Conservation (phyloP, 768 basidiomycete species). For the Amanita molliuscula region DNA sequence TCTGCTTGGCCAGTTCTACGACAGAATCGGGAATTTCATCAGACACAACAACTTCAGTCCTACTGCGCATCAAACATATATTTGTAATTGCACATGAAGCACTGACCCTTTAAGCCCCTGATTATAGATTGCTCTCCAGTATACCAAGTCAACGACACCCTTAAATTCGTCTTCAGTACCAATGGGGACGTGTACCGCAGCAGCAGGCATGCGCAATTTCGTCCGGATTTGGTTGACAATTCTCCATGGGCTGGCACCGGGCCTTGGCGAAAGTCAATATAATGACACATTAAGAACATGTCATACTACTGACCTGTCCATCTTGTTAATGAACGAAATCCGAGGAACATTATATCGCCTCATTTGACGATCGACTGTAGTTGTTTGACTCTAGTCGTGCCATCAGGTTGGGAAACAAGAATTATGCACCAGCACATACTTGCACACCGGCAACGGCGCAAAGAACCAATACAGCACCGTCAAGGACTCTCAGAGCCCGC, state of each 20-base stretch:
- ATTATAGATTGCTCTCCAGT: slow-evolving; percentile 93
- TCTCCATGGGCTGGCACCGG: slow-evolving; percentile 95
- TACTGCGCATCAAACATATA: slow-evolving; percentile 14
- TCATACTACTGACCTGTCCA: slow-evolving; percentile 64
- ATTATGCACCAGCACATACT: slow-evolving; percentile 23
- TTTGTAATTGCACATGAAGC: not conserved
- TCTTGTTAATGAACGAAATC: slow-evolving; percentile 96
- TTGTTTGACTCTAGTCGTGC: slow-evolving; percentile 77
- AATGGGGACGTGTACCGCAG: slow-evolving; percentile 94
- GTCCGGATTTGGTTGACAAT: slow-evolving; percentile 86
- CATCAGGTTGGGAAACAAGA: slow-evolving; percentile 1
- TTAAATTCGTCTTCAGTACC: slow-evolving; percentile 79
- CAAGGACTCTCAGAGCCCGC: slow-evolving; percentile 88
- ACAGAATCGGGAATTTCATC: slow-evolving; percentile 82
- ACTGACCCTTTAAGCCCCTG: slow-evolving; percentile 88
- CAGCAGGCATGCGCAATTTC: slow-evolving; percentile 87
- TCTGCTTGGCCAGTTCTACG: slow-evolving; percentile 64
- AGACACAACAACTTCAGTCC: slow-evolving; percentile 71
- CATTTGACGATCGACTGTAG: slow-evolving; percentile 99
- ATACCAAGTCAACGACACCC: slow-evolving; percentile 90
- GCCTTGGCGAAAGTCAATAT: slow-evolving; percentile 32
- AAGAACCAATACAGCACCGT: slow-evolving; percentile 92
- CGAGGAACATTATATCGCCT: slow-evolving; percentile 91
- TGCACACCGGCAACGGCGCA: slow-evolving; percentile 98
- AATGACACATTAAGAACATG: not conserved